Percentiles rank a stretch among this genome's conserved stretches.
These are phyloP conservation scores for carrot (Daucus carota) DNA, from an alignment of 129 eudicot genomes.

Conservation along the genomic window DH1_v3.0 NC_030388.2:25364501-25365000, in stretches of 20 bases:
- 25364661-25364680: slow-evolving; percentile 73
- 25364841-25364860: slow-evolving; percentile 21
- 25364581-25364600: slow-evolving; percentile 82
- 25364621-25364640: slow-evolving; percentile 74
- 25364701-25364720: slow-evolving; percentile 85
- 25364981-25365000: slow-evolving; percentile 31
- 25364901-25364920: not conserved
- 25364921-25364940: not conserved
- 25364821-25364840: slow-evolving; percentile 15
- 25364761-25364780: slow-evolving; percentile 89
- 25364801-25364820: slow-evolving; percentile 32
- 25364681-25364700: slow-evolving; percentile 91
- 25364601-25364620: slow-evolving; percentile 57
- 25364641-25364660: slow-evolving; percentile 71
- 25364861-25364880: slow-evolving; percentile 24
- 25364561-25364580: slow-evolving; percentile 67
- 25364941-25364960: slow-evolving; percentile 19
- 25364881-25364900: slow-evolving; percentile 45
- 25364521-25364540: slow-evolving; percentile 77
- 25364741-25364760: slow-evolving; percentile 88
- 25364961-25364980: slow-evolving; percentile 10
- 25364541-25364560: slow-evolving; percentile 27
- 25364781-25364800: slow-evolving; percentile 45
- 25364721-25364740: slow-evolving; percentile 79
- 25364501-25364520: slow-evolving; percentile 85